phyloP scores from a whole-genome alignment of 441 rosid genomes.

The Populus hybrid region DNA sequence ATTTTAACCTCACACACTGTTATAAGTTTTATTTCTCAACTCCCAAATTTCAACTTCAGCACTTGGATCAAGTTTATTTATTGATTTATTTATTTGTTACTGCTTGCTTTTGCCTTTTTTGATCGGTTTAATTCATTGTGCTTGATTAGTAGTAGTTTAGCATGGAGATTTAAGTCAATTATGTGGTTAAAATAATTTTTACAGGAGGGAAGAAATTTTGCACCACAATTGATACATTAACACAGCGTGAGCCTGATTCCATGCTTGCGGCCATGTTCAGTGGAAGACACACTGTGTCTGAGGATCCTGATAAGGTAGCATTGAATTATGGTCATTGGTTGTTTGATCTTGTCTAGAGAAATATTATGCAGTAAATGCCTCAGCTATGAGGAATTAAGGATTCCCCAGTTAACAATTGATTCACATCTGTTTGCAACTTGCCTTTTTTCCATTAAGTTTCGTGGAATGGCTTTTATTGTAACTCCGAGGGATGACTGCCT shows the following conservation, averaged over 20 bases:
- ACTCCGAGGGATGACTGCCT: not conserved
- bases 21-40: not conserved
- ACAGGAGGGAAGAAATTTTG: slow-evolving; percentile 85
- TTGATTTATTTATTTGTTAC: not conserved
- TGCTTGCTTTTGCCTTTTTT: not conserved
- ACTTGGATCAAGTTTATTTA: not conserved
- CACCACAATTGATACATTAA: slow-evolving; percentile 77
- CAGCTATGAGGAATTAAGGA: not conserved
- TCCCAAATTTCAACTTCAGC: not conserved
- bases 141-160: not conserved
- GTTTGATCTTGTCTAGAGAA: not conserved
- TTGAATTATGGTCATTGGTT: not conserved
- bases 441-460: not conserved
- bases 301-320: slow-evolving; percentile 55
- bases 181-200: not conserved
- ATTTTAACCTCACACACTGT: not conserved
- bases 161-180: not conserved
- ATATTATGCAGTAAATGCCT: not conserved
- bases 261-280: slow-evolving; percentile 98
- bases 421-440: not conserved
- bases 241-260: slow-evolving; percentile 83
- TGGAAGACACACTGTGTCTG: slow-evolving; percentile 66
- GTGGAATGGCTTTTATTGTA: not conserved
- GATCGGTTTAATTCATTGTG: not conserved
- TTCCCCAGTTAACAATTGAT: not conserved